Conservation (phyloP, 495 filamentous ascomycete genomes). For the Penicillium macrosclerotiorum region DNA sequence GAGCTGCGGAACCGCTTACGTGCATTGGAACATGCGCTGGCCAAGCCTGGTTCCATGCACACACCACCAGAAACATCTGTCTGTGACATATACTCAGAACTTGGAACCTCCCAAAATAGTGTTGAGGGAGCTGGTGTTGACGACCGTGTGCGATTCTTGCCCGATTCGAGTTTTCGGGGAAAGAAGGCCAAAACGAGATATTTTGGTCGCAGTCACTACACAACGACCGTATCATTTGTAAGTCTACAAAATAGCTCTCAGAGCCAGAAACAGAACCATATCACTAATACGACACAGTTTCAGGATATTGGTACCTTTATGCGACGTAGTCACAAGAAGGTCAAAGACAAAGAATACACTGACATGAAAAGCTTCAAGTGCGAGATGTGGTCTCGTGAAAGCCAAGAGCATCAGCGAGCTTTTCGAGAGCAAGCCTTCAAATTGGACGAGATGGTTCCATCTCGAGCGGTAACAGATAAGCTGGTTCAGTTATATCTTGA, state of each 20-base stretch:
- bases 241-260: constrained; percentile 2
- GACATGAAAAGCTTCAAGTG: constrained; percentile 34
- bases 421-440: constrained; percentile 42
- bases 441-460: constrained; percentile 44
- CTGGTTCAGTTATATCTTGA: constrained; percentile 54
- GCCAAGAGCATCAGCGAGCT: constrained; percentile 32
- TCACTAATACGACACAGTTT: constrained; percentile 37
- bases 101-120: constrained; percentile 12
- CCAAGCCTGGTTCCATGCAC: constrained; percentile 15
- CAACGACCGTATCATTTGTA: constrained; percentile 47
- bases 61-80: constrained; percentile 30
- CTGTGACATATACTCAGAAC: constrained; percentile 24
- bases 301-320: constrained; percentile 45
- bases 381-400: constrained; percentile 35
- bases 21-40: constrained; percentile 29
- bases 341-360: constrained; percentile 28
- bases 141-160: constrained; percentile 29
- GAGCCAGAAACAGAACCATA: not conserved
- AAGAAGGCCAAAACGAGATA: constrained; percentile 48
- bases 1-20: constrained; percentile 34
- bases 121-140: constrained; percentile 30
- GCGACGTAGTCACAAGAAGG: constrained; percentile 31
- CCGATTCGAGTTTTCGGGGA: constrained; percentile 42
- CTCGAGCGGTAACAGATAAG: constrained; percentile 48
- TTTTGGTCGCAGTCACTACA: constrained; percentile 47